Base-by-base conservation (phyloP, 2,329 filamentous ascomycete species). In the Penicillium sp. region DNA sequence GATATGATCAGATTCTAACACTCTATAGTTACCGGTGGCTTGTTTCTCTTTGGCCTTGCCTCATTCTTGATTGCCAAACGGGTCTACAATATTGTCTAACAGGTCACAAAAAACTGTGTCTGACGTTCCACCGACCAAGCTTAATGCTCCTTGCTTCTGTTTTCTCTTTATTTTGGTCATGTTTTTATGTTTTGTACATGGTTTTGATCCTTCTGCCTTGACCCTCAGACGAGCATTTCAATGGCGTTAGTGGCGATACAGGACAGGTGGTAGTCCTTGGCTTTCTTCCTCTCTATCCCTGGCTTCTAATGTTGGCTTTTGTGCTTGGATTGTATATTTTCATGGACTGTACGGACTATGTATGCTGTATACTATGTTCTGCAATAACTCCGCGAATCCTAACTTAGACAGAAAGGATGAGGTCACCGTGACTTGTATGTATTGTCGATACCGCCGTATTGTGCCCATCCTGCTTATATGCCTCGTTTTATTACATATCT, bases 21-120 rank as follows among this genome's bases (percentile, higher is more conserved):
- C 15, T 8, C 12, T 33, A 10, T 42, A 75, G 75, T 86, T 62
- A 93, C 90, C 0, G 87, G 77, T 1, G 88, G 88, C 0, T 71
- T 97, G 40, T 50, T 95, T 2, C 66, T 82, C 15, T 97, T 97
- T 70, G 93, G 90, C 0, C 65, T 91, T 25, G 79, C 78, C 4
- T 95, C 91, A 65, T 96, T 86, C 66, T 74, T 84, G 65, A 84
- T 91, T 57, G 90, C 90, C 15, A 95, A 93, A 77, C 81, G 86
- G 59, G 83, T 92, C 32, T 92, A 91, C 68, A 82, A 84, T 38
- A 90, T 92, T 71, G 86, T 89, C 32, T 89, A 65, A 53, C 18
- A 45, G 20, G 35, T 25, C 10, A 13, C 12, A 12, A 12, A 20
- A 29, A 28, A 33, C 12, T 18, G 18, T 18, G 10, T 31, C 20